Percentiles rank a stretch among this genome's conserved stretches.
Evolutionary conservation across 345 rosid species (phyloP).

Genomic region (Populus pruinosa): DNA sequence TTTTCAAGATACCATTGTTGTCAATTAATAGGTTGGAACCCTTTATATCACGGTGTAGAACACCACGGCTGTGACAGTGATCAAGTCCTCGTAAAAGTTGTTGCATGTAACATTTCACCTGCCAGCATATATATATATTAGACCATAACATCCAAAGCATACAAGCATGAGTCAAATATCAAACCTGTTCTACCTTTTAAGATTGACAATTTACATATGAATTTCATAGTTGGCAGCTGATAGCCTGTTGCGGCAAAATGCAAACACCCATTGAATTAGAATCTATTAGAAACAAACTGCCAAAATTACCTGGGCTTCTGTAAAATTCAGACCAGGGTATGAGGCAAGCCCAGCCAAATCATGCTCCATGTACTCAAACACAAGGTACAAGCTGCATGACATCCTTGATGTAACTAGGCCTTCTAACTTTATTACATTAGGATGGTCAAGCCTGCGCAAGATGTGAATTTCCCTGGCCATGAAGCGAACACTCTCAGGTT

Average conservation of each 20-base stretch:
- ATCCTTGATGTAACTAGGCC: constrained; percentile 98
- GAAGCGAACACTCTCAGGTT: constrained; percentile 94
- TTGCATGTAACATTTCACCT: constrained; percentile 96
- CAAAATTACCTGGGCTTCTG: constrained; percentile 75
- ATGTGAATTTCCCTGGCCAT: constrained; percentile 98
- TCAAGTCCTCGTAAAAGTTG: constrained; percentile 84
- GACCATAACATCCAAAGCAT: neutral
- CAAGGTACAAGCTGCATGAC: constrained; percentile 98
- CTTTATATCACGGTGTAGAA: constrained; percentile 93
- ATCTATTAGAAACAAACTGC: neutral
- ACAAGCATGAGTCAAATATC: neutral
- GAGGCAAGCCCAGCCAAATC: constrained; percentile 95
- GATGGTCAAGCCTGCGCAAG: constrained; percentile 89
- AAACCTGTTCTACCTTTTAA: neutral
- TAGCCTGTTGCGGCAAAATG: neutral
- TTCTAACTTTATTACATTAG: constrained; percentile 89
- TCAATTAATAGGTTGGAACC: constrained; percentile 94
- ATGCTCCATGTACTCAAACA: constrained; percentile 99
- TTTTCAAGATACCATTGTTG: constrained; percentile 83
- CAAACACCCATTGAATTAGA: neutral
- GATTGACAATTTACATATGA: neutral
- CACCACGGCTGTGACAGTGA: constrained; percentile 94
- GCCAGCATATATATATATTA: constrained; percentile 14
- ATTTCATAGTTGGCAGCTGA: neutral
- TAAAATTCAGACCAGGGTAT: constrained; percentile 80